Conservation (phyloP, 208 protist genomes). For the Angomonas deanei region DNA sequence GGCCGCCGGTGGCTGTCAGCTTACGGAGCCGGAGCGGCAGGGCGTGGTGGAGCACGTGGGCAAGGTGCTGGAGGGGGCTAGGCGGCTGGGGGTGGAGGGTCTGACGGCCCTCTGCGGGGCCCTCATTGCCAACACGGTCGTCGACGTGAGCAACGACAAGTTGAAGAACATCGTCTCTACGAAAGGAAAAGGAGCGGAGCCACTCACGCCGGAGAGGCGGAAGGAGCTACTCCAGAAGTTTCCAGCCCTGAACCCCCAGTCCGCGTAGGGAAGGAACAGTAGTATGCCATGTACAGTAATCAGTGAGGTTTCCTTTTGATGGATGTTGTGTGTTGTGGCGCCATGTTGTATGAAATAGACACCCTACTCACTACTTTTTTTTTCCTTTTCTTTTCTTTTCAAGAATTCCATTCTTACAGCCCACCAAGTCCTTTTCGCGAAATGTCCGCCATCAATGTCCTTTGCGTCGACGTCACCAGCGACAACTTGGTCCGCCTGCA, state of each 20-base stretch:
- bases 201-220: slow-evolving; percentile 37
- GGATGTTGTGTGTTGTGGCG: too few species aligned
- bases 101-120: slow-evolving; percentile 45
- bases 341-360: too few species aligned
- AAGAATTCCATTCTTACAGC: neutral
- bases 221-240: slow-evolving; percentile 19
- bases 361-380: too few species aligned
- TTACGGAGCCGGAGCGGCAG: slow-evolving; percentile 14
- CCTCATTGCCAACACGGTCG: slow-evolving; percentile 52
- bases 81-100: slow-evolving; percentile 30
- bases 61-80: slow-evolving; percentile 45
- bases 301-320: too few species aligned
- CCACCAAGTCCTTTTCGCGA: neutral
- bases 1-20: neutral
- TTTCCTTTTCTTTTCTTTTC: slow-evolving; percentile 1
- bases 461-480: slow-evolving; percentile 7
- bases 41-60: slow-evolving; percentile 25
- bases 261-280: neutral
- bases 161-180: slow-evolving; percentile 31
- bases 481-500: slow-evolving; percentile 6
- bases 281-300: too few species aligned
- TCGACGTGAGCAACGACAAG: slow-evolving; percentile 32
- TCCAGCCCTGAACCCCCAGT: slow-evolving; percentile 14
- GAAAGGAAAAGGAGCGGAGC: slow-evolving; percentile 1
- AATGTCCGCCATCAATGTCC: neutral